Evolutionary conservation across 371 early-diverging fungal genomes (phyloP), one percentile per base, ranked within the genome.

Genomic region (Lichtheimia ramosa): DNA sequence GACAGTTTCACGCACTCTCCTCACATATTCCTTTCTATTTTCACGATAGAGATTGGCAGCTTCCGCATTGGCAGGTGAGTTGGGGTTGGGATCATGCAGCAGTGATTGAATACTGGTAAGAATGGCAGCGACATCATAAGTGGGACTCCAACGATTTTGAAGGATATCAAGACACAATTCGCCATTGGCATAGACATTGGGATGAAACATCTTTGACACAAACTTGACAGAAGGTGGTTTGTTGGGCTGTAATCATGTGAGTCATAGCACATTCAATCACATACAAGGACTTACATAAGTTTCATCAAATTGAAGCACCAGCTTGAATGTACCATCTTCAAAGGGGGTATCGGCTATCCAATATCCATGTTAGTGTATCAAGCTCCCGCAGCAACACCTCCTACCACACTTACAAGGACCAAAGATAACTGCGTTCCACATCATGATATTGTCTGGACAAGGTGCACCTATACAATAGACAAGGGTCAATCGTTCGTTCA

Each of bases 291-390:
- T 69, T 75, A 79, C 79, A 75, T 99, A 99, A 27, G 92, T 89
- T 71, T 98, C 96, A 68, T 97, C 97, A 82, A 99, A 99, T 58
- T 89, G 90, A 20, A 99, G 84, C 3, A 90, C 84, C 14, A 99
- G 81, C 68, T 97, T 99, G 83, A 99, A 99, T 0, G 97, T 98
- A 27, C 99, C 99, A 80, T 98, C 98, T 75, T 99, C 99, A 77
- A 98, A 99, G 3, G 98, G 96, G 27, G 99, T 99, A 59, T 98
- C 98, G 66, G 79, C 95, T 89, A 68, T 49, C 40, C 56, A 24
- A 50, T 58, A 46, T 34, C 34, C 34, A 34, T 34, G 10, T 34
- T 34, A 34, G 25, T 34, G 5, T 34, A 27, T 34, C 34, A 34
- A 34, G 34, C 10, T 34, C 34, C 10, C 34, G 34, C 34, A 34